Conservation (phyloP, 1,284 basidiomycete species). For the Ceratobasidium sp. region DNA sequence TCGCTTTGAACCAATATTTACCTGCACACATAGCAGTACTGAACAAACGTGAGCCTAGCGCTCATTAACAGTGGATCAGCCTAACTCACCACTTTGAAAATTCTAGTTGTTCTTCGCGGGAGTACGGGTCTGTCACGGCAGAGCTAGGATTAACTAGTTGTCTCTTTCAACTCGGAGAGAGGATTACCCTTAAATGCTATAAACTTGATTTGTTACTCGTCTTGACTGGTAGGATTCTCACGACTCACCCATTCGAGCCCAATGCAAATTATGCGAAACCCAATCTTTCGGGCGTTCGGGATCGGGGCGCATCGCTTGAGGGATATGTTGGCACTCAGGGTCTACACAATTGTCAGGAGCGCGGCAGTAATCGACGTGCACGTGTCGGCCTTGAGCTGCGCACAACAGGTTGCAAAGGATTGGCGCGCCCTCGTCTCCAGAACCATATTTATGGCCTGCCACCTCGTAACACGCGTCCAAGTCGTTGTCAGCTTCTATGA, state of each 20-base stretch:
- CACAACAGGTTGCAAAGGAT: conserved; percentile 74
- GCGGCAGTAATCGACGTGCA: conserved; percentile 68
- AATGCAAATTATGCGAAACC: conserved; percentile 66
- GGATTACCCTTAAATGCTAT: conserved; percentile 42
- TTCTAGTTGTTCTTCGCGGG: conserved; percentile 64
- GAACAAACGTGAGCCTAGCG: not conserved
- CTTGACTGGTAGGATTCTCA: not conserved
- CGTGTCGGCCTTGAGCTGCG: conserved; percentile 65
- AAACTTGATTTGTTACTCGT: not conserved
- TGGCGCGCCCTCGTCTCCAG: conserved; percentile 69
- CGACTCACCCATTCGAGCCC: conserved; percentile 59
- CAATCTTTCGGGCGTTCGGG: conserved; percentile 66
- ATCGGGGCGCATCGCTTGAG: conserved; percentile 60
- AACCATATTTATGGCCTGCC: conserved; percentile 66
- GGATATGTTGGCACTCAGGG: conserved; percentile 64
- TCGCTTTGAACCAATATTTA: conserved; percentile 49
- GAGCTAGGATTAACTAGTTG: not conserved
- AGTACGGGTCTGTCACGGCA: conserved; percentile 65
- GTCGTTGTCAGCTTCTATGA: conserved; percentile 64
- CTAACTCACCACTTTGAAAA: conserved; percentile 67
- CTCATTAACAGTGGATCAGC: not conserved
- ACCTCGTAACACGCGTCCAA: conserved; percentile 62
- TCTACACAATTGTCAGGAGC: conserved; percentile 58
- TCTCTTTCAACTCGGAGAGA: not conserved
- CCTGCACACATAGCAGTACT: conserved; percentile 70